phyloP scores from a whole-genome alignment of 441 rosid species.

The Arabidopsis lyrata region DNA sequence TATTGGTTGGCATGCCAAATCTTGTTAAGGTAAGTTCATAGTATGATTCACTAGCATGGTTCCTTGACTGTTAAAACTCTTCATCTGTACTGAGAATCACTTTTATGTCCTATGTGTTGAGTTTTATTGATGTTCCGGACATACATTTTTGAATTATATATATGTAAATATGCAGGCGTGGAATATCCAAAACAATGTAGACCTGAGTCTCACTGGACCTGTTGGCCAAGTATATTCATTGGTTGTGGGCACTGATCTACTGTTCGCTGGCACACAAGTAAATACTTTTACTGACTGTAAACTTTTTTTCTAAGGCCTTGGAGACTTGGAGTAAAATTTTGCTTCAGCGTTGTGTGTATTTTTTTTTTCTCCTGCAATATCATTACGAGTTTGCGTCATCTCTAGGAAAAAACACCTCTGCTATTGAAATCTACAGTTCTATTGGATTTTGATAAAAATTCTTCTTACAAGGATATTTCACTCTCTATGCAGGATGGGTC shows the following conservation, averaged over 20 bases:
- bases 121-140: conserved; percentile 22
- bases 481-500: conserved; percentile 70
- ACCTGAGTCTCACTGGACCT: conserved; percentile 88
- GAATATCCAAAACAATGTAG: conserved; percentile 76
- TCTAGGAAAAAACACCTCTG: background rate
- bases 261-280: conserved; percentile 96
- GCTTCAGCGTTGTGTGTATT: conserved; percentile 16
- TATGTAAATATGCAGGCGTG: conserved; percentile 65
- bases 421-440: conserved; percentile 2
- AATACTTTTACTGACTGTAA: conserved; percentile 24
- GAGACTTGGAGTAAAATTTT: background rate
- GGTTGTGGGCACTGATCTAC: conserved; percentile 83
- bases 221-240: conserved; percentile 95
- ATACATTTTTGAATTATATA: conserved; percentile 27
- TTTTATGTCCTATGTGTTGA: conserved; percentile 33
- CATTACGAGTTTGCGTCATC: conserved; percentile 19
- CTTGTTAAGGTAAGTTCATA: conserved; percentile 70
- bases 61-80: conserved; percentile 7
- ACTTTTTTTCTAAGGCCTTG: background rate
- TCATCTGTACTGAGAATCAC: background rate
- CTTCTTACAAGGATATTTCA: conserved; percentile 11
- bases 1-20: conserved; percentile 90
- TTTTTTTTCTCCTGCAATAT: background rate
- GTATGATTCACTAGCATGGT: conserved; percentile 20
- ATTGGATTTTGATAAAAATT: conserved; percentile 4